phyloP scores from a whole-genome alignment of 129 eudicot species.

The Lonicera japonica region DNA sequence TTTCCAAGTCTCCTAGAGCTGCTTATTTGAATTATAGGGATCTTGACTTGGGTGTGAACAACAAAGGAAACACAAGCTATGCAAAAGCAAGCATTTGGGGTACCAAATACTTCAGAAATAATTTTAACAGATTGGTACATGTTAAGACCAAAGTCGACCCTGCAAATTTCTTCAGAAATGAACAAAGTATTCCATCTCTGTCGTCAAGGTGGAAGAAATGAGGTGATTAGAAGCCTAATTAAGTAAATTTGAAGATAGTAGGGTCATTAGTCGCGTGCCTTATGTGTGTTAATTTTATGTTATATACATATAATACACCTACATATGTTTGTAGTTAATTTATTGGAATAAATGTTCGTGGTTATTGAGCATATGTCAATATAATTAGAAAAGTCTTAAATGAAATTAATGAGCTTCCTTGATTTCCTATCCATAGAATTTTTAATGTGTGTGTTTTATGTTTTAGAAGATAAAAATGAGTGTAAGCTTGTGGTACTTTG shows the following conservation, averaged over 20 bases:
- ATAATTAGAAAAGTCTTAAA: too few relatives aligned
- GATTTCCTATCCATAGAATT: too few relatives aligned
- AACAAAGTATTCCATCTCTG: not conserved
- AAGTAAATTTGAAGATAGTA: not conserved
- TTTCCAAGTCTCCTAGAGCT: not conserved
- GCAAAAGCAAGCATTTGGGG: not conserved
- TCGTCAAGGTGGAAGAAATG: not conserved
- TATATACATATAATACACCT: too few relatives aligned
- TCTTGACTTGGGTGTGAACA: not conserved
- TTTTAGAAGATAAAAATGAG: too few relatives aligned
- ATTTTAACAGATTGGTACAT: not conserved
- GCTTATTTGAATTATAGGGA: not conserved
- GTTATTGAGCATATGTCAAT: too few relatives aligned
- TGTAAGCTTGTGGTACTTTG: too few relatives aligned
- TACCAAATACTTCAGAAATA: not conserved
- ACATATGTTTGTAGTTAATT: too few relatives aligned
- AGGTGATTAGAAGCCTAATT: not conserved
- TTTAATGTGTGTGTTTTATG: too few relatives aligned
- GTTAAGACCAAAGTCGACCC: not conserved
- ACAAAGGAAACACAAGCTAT: not conserved
- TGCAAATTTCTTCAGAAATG: not conserved
- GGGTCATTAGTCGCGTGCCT: too few relatives aligned
- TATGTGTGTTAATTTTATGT: too few relatives aligned
- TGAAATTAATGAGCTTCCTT: too few relatives aligned
- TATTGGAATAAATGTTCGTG: not conserved